phyloP scores from a whole-genome alignment of 176 grass and related monocot genomes.

The Oryza glaberrima region DNA sequence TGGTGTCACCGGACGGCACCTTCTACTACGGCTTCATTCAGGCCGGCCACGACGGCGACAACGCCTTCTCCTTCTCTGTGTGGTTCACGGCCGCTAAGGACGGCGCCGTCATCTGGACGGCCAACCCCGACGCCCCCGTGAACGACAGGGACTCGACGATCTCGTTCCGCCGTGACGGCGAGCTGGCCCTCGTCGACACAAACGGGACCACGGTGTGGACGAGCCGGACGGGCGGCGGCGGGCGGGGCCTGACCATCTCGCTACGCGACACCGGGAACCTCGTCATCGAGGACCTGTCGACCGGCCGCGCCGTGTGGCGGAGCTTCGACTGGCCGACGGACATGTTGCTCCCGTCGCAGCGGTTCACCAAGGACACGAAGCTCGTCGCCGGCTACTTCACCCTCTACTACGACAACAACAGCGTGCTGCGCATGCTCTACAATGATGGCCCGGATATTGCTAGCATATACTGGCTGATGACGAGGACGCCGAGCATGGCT shows the following conservation, averaged over 20 bases:
- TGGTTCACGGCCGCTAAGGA: too few species aligned
- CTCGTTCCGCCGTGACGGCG: background rate
- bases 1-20: background rate
- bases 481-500: too few species aligned
- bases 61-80: too few species aligned
- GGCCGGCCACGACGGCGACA: background rate
- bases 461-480: slow-evolving; percentile 59
- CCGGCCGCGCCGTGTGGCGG: slow-evolving; percentile 32
- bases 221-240: slow-evolving; percentile 24
- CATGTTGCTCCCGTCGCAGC: slow-evolving; percentile 47
- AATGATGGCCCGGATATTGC: slow-evolving; percentile 36
- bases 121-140: slow-evolving; percentile 49
- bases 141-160: slow-evolving; percentile 49
- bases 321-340: slow-evolving; percentile 53
- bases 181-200: slow-evolving; percentile 24
- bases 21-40: too few species aligned
- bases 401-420: slow-evolving; percentile 63
- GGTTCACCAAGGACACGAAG: slow-evolving; percentile 30
- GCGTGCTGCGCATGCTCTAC: slow-evolving; percentile 56
- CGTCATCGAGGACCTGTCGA: slow-evolving; percentile 31
- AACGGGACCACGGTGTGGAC: slow-evolving; percentile 64
- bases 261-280: slow-evolving; percentile 61
- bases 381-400: slow-evolving; percentile 40
- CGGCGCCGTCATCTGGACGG: slow-evolving; percentile 35
- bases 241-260: slow-evolving; percentile 18